Evolutionary conservation across 345 rosid species (phyloP), one percentile per base, ranked within the genome.

Genomic region (Acer yangbiense): DNA sequence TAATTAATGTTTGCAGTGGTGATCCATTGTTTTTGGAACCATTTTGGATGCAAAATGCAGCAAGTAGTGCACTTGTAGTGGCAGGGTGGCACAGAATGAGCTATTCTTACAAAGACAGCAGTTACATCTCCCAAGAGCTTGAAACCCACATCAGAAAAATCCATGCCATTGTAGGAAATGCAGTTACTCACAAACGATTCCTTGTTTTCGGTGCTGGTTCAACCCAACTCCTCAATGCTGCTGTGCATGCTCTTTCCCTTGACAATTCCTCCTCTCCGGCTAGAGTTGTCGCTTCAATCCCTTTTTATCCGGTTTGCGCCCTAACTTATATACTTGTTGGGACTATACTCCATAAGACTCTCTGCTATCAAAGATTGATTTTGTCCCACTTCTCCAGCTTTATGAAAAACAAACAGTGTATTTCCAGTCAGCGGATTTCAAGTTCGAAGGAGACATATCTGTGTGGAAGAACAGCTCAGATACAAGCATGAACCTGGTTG

Each of bases 21-120:
- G 87, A 90, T 81, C 94, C 91, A 14, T 29, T 80, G 35, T 90
- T 87, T 79, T 39, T 90, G 79, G 88, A 90, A 79, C 90, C 90
- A 7, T 87, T 82, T 72, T 88, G 94, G 94, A 27, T 79, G 79
- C 13, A 86, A 71, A 71, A 83, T 58, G 92, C 92, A 12, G 83
- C 68, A 0, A 80, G 78, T 25, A 88, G 94, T 68, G 87, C 89
- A 21, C 5, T 88, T 14, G 32, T 88, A 9, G 80, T 88, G 18
- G 82, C 92, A 10, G 90, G 90, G 8, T 88, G 92, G 92, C 92
- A 90, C 77, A 69, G 92, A 41, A 87, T 90, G 90, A 77, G 94
- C 76, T 87, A 88, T 71, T 0, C 20, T 0, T 87, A 17, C 79
- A 14, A 18, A 16, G 84, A 85, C 74, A 32, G 57, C 13, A 61